Percentiles rank a stretch among this genome's conserved stretches.
These are phyloP conservation scores for Colletotrichum plurivorum DNA, from an alignment of 2,329 filamentous ascomycete genomes.

Conservation along the genomic window DNA sequence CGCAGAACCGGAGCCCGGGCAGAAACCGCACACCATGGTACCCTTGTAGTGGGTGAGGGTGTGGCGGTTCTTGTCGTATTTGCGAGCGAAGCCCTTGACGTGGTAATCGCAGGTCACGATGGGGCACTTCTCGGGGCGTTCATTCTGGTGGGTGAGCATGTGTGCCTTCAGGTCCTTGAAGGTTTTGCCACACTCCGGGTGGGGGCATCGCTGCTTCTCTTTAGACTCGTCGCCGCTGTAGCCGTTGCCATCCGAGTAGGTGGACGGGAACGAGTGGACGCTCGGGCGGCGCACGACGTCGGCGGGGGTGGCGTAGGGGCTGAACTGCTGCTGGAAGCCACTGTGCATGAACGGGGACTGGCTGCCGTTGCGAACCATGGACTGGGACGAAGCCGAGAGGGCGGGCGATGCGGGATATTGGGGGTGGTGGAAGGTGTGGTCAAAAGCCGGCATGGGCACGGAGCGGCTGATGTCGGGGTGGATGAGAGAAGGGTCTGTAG, in stretches of 20 bases:
- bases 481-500: slow-evolving; percentile 69
- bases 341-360: slow-evolving; percentile 77
- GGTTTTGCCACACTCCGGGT: slow-evolving; percentile 85
- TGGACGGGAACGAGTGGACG: slow-evolving; percentile 76
- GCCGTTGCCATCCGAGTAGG: slow-evolving; percentile 68
- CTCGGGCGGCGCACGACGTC: slow-evolving; percentile 74
- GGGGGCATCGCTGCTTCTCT: slow-evolving; percentile 81
- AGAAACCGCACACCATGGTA: slow-evolving; percentile 97
- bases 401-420: slow-evolving; percentile 74
- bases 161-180: slow-evolving; percentile 96
- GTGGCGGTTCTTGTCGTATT: slow-evolving; percentile 97
- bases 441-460: slow-evolving; percentile 65
- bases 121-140: slow-evolving; percentile 94
- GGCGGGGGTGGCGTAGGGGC: slow-evolving; percentile 65
- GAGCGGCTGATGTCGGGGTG: slow-evolving; percentile 67
- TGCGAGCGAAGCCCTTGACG: slow-evolving; percentile 91
- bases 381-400: slow-evolving; percentile 69
- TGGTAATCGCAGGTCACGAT: slow-evolving; percentile 94
- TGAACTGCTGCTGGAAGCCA: slow-evolving; percentile 68
- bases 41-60: slow-evolving; percentile 97
- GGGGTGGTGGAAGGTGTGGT: slow-evolving; percentile 62
- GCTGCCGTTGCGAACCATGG: slow-evolving; percentile 66
- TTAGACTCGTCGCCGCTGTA: slow-evolving; percentile 75
- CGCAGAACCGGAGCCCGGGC: slow-evolving; percentile 87
- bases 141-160: slow-evolving; percentile 93